Evolutionary conservation across 345 rosid species (phyloP), one percentile per base, ranked within the genome.

Genomic region (Adansonia digitata): DNA sequence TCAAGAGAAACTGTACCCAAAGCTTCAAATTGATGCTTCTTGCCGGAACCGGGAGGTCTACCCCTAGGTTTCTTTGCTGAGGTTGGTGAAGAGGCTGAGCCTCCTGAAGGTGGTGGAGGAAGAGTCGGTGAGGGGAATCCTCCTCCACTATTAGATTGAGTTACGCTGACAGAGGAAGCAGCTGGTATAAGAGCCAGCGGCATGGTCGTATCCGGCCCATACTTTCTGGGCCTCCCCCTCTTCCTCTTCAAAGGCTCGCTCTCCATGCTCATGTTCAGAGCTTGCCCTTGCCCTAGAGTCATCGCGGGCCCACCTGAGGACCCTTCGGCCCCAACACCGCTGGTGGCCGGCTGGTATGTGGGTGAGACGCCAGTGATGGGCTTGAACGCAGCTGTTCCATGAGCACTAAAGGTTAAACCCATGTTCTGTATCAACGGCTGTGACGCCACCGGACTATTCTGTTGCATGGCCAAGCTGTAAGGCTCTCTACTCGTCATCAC

Each of bases 1-100:
- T 22, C 20, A 31, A 51, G 35, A 35, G 39, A 37, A 49, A 22
- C 5, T 39, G 26, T 83, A 94, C 97, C 98, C 57, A 87, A 69
- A 61, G 90, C 86, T 61, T 86, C 81, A 67, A 80, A 68, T 52
- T 67, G 85, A 60, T 77, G 89, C 80, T 89, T 90, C 80, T 86
- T 94, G 78, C 77, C 73, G n/a, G 97, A 90, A 40, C 98, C 97
- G 66, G 86, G 97, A 29, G 98, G 98, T 77, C 98, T 87, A 40
- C 98, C 98, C 80, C 94, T 84, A 51, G 82, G 75, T 65, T 93
- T 93, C 88, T 89, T 88, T 61, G 69, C 56, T 9, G 91, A 82
- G 74, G 84, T 77, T 22, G 85, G 78, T 11, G 91, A 83, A 6
- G 87, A 77, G 1, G 55, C 67, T 5, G 87, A 62, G 53, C 75